Evolutionary conservation across 306 rosid species (phyloP).

Genomic region (Castanopsis chinensis): DNA sequence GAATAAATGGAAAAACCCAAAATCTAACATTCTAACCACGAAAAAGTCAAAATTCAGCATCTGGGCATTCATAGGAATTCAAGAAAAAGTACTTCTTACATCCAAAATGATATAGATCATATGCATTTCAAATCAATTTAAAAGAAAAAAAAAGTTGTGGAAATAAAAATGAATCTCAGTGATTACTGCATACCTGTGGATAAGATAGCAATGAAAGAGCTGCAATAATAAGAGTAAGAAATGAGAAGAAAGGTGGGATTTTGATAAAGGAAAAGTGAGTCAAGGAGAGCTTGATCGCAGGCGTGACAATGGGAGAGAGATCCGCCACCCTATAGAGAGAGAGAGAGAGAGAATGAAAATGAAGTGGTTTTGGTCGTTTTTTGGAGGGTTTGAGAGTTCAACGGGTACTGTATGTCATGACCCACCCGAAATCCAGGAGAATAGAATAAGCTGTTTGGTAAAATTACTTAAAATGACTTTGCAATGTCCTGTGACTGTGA

Average conservation of each 20-base stretch:
- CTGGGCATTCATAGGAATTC: neutral
- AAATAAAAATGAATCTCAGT: neutral
- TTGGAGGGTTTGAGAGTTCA: too few species aligned
- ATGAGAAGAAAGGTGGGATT: neutral
- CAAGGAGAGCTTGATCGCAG: neutral
- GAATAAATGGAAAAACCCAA: neutral
- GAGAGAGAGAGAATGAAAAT: neutral
- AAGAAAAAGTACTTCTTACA: neutral
- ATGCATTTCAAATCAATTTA: neutral
- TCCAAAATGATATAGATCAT: neutral
- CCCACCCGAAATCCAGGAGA: too few species aligned
- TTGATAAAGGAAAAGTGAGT: neutral
- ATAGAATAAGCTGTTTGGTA: too few species aligned
- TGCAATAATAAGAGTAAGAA: too few species aligned
- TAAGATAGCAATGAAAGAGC: too few species aligned
- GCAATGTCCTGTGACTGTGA: too few species aligned
- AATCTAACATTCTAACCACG: neutral
- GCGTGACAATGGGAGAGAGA: slow-evolving; percentile 8
- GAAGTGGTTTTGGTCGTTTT: too few species aligned
- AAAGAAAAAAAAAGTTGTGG: neutral
- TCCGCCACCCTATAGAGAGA: neutral
- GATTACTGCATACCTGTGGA: neutral
- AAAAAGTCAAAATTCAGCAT: neutral
- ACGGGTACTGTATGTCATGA: too few species aligned
- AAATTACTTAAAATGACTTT: too few species aligned